Conservation (phyloP, 1,284 basidiomycete species). For the Veloboletus limbatus region DNA sequence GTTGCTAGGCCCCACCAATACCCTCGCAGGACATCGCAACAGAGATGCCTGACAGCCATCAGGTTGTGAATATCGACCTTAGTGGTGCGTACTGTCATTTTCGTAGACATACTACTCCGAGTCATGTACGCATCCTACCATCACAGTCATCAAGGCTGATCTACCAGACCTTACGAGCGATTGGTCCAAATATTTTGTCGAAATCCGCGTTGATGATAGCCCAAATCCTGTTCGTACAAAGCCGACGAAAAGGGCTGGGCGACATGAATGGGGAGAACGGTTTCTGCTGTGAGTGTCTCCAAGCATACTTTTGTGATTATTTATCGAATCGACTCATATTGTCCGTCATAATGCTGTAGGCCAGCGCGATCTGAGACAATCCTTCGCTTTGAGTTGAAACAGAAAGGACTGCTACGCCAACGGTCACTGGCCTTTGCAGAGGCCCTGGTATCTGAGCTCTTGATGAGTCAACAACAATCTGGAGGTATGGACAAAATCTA, state of each 20-base stretch:
- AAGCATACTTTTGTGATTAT: too few relatives aligned
- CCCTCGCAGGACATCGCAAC: not conserved
- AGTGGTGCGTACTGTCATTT: constrained; percentile 14
- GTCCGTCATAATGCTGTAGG: constrained; percentile 2
- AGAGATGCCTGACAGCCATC: not conserved
- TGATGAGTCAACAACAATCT: constrained; percentile 5
- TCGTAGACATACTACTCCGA: not conserved
- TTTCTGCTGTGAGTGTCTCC: constrained; percentile 19
- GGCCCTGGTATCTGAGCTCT: constrained; percentile 17
- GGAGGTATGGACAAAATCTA: constrained; percentile 10
- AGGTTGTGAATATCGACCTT: constrained; percentile 17
- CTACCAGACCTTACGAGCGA: constrained; percentile 16
- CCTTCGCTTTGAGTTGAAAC: constrained; percentile 28
- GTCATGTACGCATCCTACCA: not conserved
- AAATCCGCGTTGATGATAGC: constrained; percentile 21
- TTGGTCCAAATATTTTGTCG: constrained; percentile 28
- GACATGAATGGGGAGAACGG: constrained; percentile 22
- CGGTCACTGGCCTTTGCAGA: constrained; percentile 17
- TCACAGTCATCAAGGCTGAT: constrained; percentile 26
- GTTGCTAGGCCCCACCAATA: not conserved
- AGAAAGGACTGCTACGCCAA: constrained; percentile 15
- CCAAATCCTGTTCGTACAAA: constrained; percentile 10
- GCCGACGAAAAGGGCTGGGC: constrained; percentile 16
- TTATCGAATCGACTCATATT: too few relatives aligned
- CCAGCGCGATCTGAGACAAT: constrained; percentile 14